These are phyloP conservation scores for Tremellales sp. DNA, from an alignment of 1,284 basidiomycete species.

Conservation along the genomic window DNA sequence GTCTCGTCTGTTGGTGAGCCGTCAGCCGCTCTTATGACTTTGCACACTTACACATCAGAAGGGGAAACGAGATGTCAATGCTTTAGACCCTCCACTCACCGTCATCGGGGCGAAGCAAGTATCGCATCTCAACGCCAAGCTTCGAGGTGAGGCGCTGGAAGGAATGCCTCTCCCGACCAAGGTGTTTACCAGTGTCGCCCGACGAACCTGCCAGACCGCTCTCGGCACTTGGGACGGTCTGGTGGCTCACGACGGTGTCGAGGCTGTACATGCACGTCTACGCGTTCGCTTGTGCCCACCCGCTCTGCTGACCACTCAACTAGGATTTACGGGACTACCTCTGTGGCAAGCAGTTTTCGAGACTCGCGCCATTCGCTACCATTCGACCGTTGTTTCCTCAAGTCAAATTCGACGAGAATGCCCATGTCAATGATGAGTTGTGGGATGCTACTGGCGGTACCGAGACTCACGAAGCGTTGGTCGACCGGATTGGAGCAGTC, in stretches of 20 bases:
- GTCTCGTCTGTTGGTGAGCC: background rate
- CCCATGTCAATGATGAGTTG: background rate
- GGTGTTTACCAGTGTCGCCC: conserved; percentile 27
- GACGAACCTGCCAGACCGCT: conserved; percentile 27
- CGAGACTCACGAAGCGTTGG: background rate
- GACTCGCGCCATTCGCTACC: background rate
- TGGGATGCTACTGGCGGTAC: background rate
- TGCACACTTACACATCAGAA: background rate
- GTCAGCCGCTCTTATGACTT: background rate
- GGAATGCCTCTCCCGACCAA: conserved; percentile 31
- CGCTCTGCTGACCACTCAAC: background rate
- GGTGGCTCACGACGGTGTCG: background rate
- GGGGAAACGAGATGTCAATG: background rate
- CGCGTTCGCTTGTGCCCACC: too few relatives aligned
- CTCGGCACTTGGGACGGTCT: background rate
- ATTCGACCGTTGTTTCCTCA: background rate
- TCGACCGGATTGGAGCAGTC: background rate
- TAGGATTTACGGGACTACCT: background rate
- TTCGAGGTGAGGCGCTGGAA: background rate
- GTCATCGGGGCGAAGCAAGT: background rate
- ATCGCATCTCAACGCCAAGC: background rate
- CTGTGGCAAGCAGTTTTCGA: background rate
- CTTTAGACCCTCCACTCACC: background rate
- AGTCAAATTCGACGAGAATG: background rate
- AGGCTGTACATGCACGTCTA: background rate